phyloP scores from a whole-genome alignment of 495 filamentous ascomycete species.

The Haplographium delicatum region DNA sequence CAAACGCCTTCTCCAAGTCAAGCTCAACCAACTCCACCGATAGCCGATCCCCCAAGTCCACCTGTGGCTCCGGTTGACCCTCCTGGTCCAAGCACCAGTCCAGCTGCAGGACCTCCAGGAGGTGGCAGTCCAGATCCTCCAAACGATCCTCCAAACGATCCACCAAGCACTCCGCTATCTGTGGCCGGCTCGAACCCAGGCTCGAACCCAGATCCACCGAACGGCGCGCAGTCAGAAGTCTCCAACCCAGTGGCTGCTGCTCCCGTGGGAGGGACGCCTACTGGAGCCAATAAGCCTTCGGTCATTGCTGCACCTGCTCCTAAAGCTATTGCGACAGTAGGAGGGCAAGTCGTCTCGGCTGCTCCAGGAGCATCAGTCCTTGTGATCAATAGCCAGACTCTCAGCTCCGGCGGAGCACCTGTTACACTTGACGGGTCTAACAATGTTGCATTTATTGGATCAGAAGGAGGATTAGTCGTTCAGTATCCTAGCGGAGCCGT shows the following conservation, averaged over 20 bases:
- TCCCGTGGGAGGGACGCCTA: too few species aligned
- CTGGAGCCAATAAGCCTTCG: too few species aligned
- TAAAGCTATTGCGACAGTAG: conserved; percentile 1
- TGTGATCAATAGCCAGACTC: conserved; percentile 7
- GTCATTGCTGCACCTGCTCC: background rate
- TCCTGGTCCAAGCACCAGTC: background rate
- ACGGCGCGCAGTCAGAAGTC: too few species aligned
- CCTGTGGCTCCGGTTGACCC: background rate
- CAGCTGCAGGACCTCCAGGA: background rate
- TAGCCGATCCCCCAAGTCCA: background rate
- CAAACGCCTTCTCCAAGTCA: conserved; percentile 1
- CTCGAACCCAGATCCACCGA: too few species aligned
- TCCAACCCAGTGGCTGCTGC: too few species aligned
- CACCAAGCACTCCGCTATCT: background rate
- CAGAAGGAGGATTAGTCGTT: conserved; percentile 6
- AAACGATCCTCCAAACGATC: background rate
- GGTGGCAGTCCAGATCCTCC: background rate
- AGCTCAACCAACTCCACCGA: background rate
- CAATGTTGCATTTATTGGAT: conserved; percentile 7
- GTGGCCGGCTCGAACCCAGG: background rate
- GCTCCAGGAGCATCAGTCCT: conserved; percentile 1
- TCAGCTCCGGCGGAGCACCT: background rate
- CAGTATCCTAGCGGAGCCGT: background rate
- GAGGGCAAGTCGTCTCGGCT: conserved; percentile 4
- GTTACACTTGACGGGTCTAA: conserved; percentile 3